Evolutionary conservation across 352 stramenopile genomes (phyloP).

Genomic region (Phytophthora megakarya): DNA sequence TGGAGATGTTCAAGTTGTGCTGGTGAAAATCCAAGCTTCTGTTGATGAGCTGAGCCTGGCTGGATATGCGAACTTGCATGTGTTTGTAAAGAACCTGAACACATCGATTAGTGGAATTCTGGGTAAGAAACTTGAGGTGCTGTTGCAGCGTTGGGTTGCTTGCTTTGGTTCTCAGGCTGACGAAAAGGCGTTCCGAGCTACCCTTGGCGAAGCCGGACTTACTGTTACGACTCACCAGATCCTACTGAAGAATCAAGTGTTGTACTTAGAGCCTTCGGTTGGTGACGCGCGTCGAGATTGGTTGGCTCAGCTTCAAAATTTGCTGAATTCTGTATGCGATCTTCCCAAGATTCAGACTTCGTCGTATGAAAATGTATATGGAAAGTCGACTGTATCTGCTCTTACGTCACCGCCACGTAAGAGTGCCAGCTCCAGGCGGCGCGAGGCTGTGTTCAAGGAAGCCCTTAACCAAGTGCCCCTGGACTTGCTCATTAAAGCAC

Average conservation of each 20-base stretch:
- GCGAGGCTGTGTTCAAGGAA: constrained; percentile 78
- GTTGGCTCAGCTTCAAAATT: constrained; percentile 92
- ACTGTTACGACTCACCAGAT: constrained; percentile 89
- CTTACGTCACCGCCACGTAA: constrained; percentile 69
- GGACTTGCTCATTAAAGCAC: constrained; percentile 78
- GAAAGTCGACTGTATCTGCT: constrained; percentile 61
- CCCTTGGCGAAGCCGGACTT: constrained; percentile 54
- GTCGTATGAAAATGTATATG: constrained; percentile 89
- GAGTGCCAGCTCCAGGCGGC: constrained; percentile 54
- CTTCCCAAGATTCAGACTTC: constrained; percentile 90
- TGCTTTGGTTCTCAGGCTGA: constrained; percentile 69
- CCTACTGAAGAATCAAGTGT: constrained; percentile 95
- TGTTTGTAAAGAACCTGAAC: constrained; percentile 94
- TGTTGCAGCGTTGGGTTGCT: constrained; percentile 71
- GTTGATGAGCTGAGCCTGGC: constrained; percentile 96
- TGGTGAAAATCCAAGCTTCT: constrained; percentile 90
- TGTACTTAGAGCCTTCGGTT: constrained; percentile 96
- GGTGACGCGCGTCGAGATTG: constrained; percentile 89
- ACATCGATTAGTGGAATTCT: constrained; percentile 86
- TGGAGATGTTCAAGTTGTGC: constrained; percentile 52
- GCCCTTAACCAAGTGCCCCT: constrained; percentile 58
- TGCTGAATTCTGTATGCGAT: constrained; percentile 94
- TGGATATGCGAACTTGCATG: constrained; percentile 92
- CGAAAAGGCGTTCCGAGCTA: constrained; percentile 58
- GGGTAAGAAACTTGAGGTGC: constrained; percentile 67